Base-by-base conservation (phyloP, 2,329 filamentous ascomycete genomes). In the Zymoseptoria pseudotritici region DNA sequence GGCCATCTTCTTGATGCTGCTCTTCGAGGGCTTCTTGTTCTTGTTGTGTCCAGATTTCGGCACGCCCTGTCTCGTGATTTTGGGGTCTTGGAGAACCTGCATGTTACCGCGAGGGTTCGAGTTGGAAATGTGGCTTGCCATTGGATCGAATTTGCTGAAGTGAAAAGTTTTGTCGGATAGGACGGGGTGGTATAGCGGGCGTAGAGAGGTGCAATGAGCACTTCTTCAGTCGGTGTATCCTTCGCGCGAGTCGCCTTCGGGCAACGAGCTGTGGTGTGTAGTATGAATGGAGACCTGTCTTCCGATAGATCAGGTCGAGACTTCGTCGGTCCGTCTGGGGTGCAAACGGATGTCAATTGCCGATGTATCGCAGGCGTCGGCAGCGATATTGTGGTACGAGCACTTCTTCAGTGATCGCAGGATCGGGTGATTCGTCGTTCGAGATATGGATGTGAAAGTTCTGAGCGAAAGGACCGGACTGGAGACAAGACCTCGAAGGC, bases 381-480 rank as follows among this genome's bases (percentile, higher is more conserved):
- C 3, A 17, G 36, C 13, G 17, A 46, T 46, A n/a, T 17, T n/a
- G 36, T 17, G 17, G 36, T 46, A 46, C 36, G 36, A 46, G 36
- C 36, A 46, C 36, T 46, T n/a, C 5, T 46, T 4, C 13, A 46
- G 36, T 46, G 36, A 46, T 46, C 36, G 36, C 36, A 46, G 36
- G 36, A 46, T 46, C 36, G 36, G 36, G 36, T 17, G 13, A n/a
- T 46, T 46, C 36, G 36, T 46, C 36, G 36, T 46, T 17, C 5
- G 36, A 46, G 65, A 67, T 65, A 59, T 64, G 53, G 62, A 59
- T 65, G 63, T 65, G 64, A 68, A 68, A 61, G 64, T 67, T 64
- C 71, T 69, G 67, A 66, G 68, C 69, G 68, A 69, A 67, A 63
- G 65, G 65, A 71, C 69, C 68, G 65, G 56, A 67, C 69, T 69